Evolutionary conservation across 441 rosid genomes (phyloP).

Genomic region (Brassica balearica): DNA sequence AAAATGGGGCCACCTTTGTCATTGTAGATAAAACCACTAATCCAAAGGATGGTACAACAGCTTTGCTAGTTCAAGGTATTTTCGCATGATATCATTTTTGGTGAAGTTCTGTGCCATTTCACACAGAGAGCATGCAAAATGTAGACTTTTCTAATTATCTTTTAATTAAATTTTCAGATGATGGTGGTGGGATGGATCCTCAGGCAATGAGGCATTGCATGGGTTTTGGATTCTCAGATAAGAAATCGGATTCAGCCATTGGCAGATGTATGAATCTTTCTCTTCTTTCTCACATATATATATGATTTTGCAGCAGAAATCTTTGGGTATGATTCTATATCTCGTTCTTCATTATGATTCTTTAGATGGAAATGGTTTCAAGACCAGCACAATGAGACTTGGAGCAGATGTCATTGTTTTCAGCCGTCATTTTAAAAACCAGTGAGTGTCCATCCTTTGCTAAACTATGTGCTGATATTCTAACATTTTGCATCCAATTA

Average conservation of each 20-base stretch:
- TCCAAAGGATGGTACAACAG: slow-evolving; percentile 78
- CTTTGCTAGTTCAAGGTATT: slow-evolving; percentile 84
- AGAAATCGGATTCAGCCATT: slow-evolving; percentile 73
- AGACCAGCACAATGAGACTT: slow-evolving; percentile 98
- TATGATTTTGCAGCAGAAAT: slow-evolving; percentile 24
- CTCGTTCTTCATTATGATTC: slow-evolving; percentile 42
- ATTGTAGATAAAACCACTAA: slow-evolving; percentile 77
- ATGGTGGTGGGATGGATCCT: slow-evolving; percentile 97
- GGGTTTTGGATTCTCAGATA: slow-evolving; percentile 98
- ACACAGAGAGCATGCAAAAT: slow-evolving; percentile 1
- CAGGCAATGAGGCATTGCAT: slow-evolving; percentile 84
- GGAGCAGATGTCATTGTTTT: slow-evolving; percentile 96
- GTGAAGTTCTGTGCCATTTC: slow-evolving; percentile 25
- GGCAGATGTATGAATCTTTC: slow-evolving; percentile 72
- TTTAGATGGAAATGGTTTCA: slow-evolving; percentile 99
- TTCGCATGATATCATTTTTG: slow-evolving; percentile 8
- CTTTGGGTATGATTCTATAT: slow-evolving; percentile 26
- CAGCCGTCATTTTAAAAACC: slow-evolving; percentile 68
- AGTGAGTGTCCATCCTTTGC: slow-evolving; percentile 55
- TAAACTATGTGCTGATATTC: slow-evolving; percentile 20
- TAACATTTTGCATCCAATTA: background rate
- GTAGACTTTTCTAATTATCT: slow-evolving; percentile 24
- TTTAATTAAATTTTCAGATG: slow-evolving; percentile 58
- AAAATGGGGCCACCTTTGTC: slow-evolving; percentile 94
- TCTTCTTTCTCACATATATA: slow-evolving; percentile 20